Conservation (phyloP, 805 yeast genomes). For the Monosporozyma servazzii region DNA sequence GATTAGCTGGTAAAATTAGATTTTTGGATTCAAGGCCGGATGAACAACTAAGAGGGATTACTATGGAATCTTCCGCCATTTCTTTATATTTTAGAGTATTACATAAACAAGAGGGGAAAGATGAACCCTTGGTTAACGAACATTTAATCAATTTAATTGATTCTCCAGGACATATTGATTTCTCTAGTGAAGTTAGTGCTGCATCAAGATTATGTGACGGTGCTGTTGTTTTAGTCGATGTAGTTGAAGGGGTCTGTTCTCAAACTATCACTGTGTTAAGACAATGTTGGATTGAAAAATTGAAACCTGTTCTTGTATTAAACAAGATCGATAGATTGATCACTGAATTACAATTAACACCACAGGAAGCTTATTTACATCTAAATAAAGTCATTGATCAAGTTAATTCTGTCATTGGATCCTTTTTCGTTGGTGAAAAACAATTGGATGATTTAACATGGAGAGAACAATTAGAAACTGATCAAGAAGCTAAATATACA, state of each 20-base stretch:
- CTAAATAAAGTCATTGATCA: slow-evolving; percentile 75
- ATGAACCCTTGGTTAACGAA: slow-evolving; percentile 52
- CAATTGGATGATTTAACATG: slow-evolving; percentile 78
- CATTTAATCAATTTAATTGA: slow-evolving; percentile 86
- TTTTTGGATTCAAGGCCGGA: slow-evolving; percentile 90
- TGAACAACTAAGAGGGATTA: slow-evolving; percentile 91
- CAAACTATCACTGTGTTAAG: slow-evolving; percentile 92
- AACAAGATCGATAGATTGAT: slow-evolving; percentile 87
- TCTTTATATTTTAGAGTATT: slow-evolving; percentile 80
- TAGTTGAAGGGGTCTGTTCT: slow-evolving; percentile 96
- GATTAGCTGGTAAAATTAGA: slow-evolving; percentile 91
- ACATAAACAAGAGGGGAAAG: slow-evolving; percentile 33
- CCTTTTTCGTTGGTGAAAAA: slow-evolving; percentile 85
- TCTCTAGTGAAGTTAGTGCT: slow-evolving; percentile 90
- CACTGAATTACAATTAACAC: slow-evolving; percentile 69
- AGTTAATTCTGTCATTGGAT: slow-evolving; percentile 89
- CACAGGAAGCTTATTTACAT: slow-evolving; percentile 79
- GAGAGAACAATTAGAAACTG: slow-evolving; percentile 53
- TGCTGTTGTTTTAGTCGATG: slow-evolving; percentile 90
- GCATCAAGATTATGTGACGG: slow-evolving; percentile 96
- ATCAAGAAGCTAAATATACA: slow-evolving; percentile 43
- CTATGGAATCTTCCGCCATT: slow-evolving; percentile 95
- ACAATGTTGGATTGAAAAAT: slow-evolving; percentile 90
- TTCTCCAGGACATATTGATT: slow-evolving; percentile 99
- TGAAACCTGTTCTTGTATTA: slow-evolving; percentile 78